Evolutionary conservation across 306 rosid genomes (phyloP), one percentile per base, ranked within the genome.

Genomic region (Quercus parvula): DNA sequence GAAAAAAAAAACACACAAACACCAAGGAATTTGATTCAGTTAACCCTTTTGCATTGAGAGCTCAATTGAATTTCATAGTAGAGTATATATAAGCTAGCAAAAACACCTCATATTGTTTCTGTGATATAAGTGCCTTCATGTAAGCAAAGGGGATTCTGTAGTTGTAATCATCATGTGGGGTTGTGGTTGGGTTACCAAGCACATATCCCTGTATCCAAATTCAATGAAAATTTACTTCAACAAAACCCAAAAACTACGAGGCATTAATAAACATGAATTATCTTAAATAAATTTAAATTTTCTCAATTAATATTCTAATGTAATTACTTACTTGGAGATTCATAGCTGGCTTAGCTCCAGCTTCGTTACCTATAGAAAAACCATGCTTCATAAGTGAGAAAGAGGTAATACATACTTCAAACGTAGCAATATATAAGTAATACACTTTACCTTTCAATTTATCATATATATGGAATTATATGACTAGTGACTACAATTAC

Each of bases 261-360:
- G 33, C 14, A 69, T 41, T n/a, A 24, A 20, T 35, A 1, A 75
- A 31, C 5, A 9, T 17, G 24, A 59, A 58, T 71, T 35, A 15
- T 3, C 12, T 2, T 11, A 78, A 49, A 49, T 49, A 10, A 3
- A 10, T 49, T 12, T 49, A 12, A 49, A 13, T 49, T 49, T 49
- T 49, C 54, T 49, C 17, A 49, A 12, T 35, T 35, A 35, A 35
- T 35, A 35, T 49, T 49, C 17, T 12, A 10, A 49, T 49, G 54
- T 12, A 13, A 49, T 5, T 41, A 44, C 56, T 17, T 84, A 89
- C 92, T 81, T 89, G 79, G 77, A 89, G 85, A 79, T 87, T 87
- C 27, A 87, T 61, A 77, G 20, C 56, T 69, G 91, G 93, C 56
- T 2, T 44, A 22, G 1, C 13, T 79, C 81, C 81, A n/a, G 59